Conservation (phyloP, 768 basidiomycete species). For the Clathrus columnatus region DNA sequence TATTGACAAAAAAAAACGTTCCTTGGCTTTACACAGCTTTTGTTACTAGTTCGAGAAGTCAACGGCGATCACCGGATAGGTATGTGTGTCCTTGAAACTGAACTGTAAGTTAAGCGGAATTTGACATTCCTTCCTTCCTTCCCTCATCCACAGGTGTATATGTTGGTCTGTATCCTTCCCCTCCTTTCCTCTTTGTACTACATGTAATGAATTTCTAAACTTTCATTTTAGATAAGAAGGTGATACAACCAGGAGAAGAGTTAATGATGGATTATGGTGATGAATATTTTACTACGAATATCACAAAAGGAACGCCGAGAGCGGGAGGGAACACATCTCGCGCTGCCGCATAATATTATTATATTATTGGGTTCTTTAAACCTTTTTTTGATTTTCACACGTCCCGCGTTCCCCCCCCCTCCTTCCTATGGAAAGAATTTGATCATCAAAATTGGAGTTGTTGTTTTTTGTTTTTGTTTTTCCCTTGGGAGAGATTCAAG, state of each 20-base stretch:
- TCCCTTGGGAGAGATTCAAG: too few species aligned
- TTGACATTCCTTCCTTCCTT: background rate
- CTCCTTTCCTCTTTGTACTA: background rate
- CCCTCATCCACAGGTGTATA: background rate
- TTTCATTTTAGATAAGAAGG: slow-evolving; percentile 25
- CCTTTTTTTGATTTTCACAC: too few species aligned
- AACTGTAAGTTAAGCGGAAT: too few species aligned
- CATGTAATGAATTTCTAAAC: slow-evolving; percentile 2
- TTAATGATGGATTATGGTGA: slow-evolving; percentile 52
- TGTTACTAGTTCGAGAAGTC: slow-evolving; percentile 51
- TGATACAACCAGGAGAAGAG: slow-evolving; percentile 36
- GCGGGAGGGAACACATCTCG: slow-evolving; percentile 2
- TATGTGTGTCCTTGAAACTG: background rate
- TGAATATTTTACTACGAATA: slow-evolving; percentile 30
- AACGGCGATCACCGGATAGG: slow-evolving; percentile 61
- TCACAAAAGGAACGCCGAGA: background rate
- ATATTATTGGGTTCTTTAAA: too few species aligned
- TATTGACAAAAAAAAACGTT: background rate
- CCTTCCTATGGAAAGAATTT: too few species aligned
- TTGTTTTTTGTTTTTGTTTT: too few species aligned
- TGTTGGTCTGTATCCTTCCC: slow-evolving; percentile 24
- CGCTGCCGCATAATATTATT: too few species aligned
- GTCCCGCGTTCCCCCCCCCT: too few species aligned
- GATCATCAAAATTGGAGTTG: too few species aligned
- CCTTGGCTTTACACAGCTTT: background rate